These are phyloP conservation scores for Karstenula rhodostoma DNA, from an alignment of 2,329 filamentous ascomycete species.

Conservation along the genomic window DNA sequence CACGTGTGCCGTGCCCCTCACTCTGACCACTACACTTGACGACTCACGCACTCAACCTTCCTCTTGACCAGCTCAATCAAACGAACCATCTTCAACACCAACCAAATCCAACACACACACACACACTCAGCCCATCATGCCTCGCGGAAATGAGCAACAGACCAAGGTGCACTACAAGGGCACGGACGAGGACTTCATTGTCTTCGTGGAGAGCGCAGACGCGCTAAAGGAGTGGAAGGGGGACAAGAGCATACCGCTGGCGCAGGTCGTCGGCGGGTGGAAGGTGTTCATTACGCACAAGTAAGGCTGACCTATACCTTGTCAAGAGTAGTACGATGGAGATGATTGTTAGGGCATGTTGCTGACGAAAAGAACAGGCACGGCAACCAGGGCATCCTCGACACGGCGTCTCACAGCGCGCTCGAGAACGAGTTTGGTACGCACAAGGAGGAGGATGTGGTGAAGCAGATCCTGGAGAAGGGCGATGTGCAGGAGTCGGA, in stretches of 20 bases:
- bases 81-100: not conserved
- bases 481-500: constrained; percentile 60
- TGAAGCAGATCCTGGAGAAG: constrained; percentile 81
- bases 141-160: constrained; percentile 62
- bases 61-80: not conserved
- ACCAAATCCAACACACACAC: no score
- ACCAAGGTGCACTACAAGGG: constrained; percentile 90
- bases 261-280: constrained; percentile 86
- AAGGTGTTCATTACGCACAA: constrained; percentile 90
- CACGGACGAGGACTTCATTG: constrained; percentile 71
- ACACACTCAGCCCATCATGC: constrained; percentile 35
- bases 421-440: constrained; percentile 91
- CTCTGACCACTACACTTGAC: not conserved
- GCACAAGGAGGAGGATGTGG: constrained; percentile 77
- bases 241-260: constrained; percentile 80
- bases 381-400: constrained; percentile 80
- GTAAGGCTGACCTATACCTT: constrained; percentile 62
- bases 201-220: constrained; percentile 69
- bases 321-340: not conserved
- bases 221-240: constrained; percentile 81
- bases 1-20: constrained; percentile 9
- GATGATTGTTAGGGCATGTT: no score
- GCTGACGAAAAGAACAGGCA: constrained; percentile 66
- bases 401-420: constrained; percentile 75
- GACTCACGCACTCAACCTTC: constrained; percentile 21